Base-by-base conservation (phyloP, 768 basidiomycete genomes). In the Mycena vitilis region DNA sequence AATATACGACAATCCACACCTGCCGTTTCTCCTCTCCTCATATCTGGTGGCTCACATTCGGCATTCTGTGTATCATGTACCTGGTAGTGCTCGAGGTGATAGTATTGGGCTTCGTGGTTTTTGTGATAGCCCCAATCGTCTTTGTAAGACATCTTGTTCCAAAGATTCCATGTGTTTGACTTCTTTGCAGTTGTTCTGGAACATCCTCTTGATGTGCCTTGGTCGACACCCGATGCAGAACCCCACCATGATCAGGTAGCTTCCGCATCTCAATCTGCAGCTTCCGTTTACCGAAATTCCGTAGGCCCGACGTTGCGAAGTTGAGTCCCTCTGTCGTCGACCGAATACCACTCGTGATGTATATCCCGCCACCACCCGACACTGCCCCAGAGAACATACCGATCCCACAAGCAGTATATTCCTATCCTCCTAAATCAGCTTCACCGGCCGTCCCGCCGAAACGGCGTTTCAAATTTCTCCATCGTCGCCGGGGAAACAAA, bases 161-260 rank as follows among this genome's bases (percentile, higher is more conserved):
- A 59, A 71, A 37, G 20, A 20, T 58, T 30, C 40, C 40, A 58
- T 51, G 34, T 18, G 55, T 60, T 63, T 58, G 16, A 52, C 62
- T 60, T 40, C 38, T 57, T 23, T 23, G 60, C 63, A 93, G 93
- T 81, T 94, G 48, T 83, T 90, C 67, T 93, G 91, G 86, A 95
- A 92, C 75, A 86, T 95, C 69, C 79, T 94, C 74, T 81, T 95
- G 47, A 86, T 95, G 47, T 93, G 91, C 75, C 81, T 94, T 22
- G 94, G 94, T 3, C 87, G 93, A 23, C 92, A 93, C 74, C 94
- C 94, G 4, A 76, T 94, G 45, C 92, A 93, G 75, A 88, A 89
- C 65, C 90, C 91, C 10, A 83, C 85, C 62, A 84, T 87, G 75
- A 92, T 95, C 76, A 90, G 66, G 70, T 38, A 51, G 18, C 61